Conservation (phyloP, 2,329 filamentous ascomycete species). For the Clonostachys rhizophaga region DNA sequence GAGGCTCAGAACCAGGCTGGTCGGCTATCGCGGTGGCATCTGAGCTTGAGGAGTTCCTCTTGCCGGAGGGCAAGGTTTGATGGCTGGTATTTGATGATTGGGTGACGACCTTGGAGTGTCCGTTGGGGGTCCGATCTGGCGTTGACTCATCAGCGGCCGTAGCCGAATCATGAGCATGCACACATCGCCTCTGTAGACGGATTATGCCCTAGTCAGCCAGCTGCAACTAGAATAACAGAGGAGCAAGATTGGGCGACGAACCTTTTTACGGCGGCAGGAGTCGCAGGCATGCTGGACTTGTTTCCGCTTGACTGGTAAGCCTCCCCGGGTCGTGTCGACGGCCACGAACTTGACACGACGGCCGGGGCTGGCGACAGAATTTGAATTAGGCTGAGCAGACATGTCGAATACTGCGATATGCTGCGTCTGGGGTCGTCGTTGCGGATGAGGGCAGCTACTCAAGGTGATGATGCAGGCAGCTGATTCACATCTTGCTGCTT, state of each 20-base stretch:
- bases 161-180: conserved; percentile 28
- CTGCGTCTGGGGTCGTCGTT: too few species aligned
- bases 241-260: conserved; percentile 8
- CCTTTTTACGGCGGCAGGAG: conserved; percentile 50
- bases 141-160: not conserved
- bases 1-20: conserved; percentile 1
- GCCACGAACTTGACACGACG: conserved; percentile 49
- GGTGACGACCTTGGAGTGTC: too few species aligned
- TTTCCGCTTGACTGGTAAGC: conserved; percentile 53
- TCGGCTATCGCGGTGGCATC: not conserved
- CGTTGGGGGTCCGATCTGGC: too few species aligned
- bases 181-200: conserved; percentile 32
- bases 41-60: not conserved
- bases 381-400: too few species aligned
- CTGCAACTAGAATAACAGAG: not conserved
- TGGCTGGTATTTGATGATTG: too few species aligned
- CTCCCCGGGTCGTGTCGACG: conserved; percentile 41
- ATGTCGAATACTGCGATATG: too few species aligned
- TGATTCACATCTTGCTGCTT: too few species aligned
- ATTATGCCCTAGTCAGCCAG: conserved; percentile 1
- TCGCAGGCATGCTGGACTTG: conserved; percentile 55
- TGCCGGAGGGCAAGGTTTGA: too few species aligned
- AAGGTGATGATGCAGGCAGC: too few species aligned
- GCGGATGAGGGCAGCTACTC: too few species aligned
- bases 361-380: not conserved